Conservation (phyloP, 768 basidiomycete genomes). For the Suillus tomentosus region DNA sequence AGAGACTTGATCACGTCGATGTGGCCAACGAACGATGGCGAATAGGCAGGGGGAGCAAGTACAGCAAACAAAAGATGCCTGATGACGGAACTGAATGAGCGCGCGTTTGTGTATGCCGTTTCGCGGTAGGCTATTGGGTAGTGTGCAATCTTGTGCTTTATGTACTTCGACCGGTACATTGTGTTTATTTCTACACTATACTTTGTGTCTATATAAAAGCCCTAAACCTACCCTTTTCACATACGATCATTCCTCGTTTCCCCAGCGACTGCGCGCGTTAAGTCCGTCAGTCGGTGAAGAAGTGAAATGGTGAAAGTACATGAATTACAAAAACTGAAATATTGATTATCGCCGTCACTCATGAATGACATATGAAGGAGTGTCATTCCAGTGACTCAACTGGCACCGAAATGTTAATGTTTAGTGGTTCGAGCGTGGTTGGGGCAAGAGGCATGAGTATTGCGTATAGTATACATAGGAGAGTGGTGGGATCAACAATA, state of each 20-base stretch:
- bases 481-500: neutral
- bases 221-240: neutral
- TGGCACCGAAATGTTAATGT: too few relatives aligned
- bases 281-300: too few relatives aligned
- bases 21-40: constrained; percentile 1
- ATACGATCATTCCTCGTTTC: neutral
- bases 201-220: neutral
- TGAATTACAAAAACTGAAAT: too few relatives aligned
- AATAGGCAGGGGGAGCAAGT: neutral
- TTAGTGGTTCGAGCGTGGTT: too few relatives aligned
- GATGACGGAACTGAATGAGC: neutral
- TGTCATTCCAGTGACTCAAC: too few relatives aligned
- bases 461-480: too few relatives aligned
- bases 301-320: too few relatives aligned
- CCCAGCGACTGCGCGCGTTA: too few relatives aligned
- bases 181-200: neutral
- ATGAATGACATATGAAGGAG: too few relatives aligned
- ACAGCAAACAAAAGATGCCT: neutral
- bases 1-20: constrained; percentile 3
- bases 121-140: neutral
- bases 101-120: neutral
- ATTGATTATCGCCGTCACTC: too few relatives aligned
- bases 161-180: neutral
- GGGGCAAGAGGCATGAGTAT: too few relatives aligned
- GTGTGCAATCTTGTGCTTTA: neutral